These are phyloP conservation scores for Saccharomyces mikatae DNA, from an alignment of 805 yeast species.

Conservation along the genomic window DNA sequence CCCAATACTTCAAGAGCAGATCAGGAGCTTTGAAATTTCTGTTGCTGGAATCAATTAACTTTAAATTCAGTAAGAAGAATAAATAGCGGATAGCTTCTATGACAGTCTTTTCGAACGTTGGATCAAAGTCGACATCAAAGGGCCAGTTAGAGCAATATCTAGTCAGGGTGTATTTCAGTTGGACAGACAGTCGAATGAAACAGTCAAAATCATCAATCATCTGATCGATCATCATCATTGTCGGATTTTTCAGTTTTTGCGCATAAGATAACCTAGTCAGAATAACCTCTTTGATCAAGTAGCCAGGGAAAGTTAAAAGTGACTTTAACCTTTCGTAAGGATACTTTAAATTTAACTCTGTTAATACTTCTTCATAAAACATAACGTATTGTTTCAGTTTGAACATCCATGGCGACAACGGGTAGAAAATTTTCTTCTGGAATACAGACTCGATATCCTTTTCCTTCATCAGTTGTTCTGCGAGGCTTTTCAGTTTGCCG, in stretches of 20 bases:
- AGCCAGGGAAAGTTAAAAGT: slow-evolving; percentile 68
- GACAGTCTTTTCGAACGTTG: slow-evolving; percentile 56
- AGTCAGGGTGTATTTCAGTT: slow-evolving; percentile 57
- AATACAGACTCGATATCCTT: slow-evolving; percentile 68
- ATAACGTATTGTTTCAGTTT: slow-evolving; percentile 71
- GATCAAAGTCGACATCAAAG: slow-evolving; percentile 54
- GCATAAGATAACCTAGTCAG: slow-evolving; percentile 70
- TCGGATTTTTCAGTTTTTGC: slow-evolving; percentile 68
- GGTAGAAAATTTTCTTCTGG: slow-evolving; percentile 55
- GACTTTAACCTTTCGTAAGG: slow-evolving; percentile 57
- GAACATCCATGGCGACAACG: slow-evolving; percentile 71
- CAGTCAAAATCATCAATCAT: slow-evolving; percentile 77
- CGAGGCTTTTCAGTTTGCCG: slow-evolving; percentile 34
- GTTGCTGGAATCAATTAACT: slow-evolving; percentile 68
- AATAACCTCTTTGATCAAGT: slow-evolving; percentile 70
- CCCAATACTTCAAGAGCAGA: slow-evolving; percentile 76
- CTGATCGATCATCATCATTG: slow-evolving; percentile 94
- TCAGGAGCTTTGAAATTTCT: slow-evolving; percentile 83
- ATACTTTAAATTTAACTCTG: slow-evolving; percentile 64
- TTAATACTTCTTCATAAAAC: slow-evolving; percentile 52
- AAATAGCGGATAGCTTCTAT: slow-evolving; percentile 67
- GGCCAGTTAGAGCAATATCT: slow-evolving; percentile 63
- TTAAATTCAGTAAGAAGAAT: slow-evolving; percentile 62
- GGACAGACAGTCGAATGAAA: slow-evolving; percentile 67
- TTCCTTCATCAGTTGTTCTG: slow-evolving; percentile 75